Evolutionary conservation across 768 basidiomycete species (phyloP), one percentile per base, ranked within the genome.

Genomic region (Pleurotus ostreatus): DNA sequence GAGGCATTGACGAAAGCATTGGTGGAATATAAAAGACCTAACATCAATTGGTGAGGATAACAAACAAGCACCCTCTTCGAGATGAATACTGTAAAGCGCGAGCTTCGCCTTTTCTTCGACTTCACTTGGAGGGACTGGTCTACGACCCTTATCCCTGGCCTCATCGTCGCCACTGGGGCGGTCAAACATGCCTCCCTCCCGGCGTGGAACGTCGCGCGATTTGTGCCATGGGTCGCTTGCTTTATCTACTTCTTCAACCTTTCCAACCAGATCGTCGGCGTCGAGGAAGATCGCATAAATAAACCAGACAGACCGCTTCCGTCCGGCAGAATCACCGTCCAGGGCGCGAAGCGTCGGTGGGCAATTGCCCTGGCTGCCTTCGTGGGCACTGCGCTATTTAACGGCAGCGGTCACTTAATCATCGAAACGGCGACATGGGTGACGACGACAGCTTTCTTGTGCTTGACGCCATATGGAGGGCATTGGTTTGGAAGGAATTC

Each of bases 291-390:
- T 46, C 53, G 56, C 34, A 53, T 65, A 18, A 62, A 66, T 54
- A 66, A 66, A 55, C 65, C 65, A 0, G 60, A 64, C 45, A 18
- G 65, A 41, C 64, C 65, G 2, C 56, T 66, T 22, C 58, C 61
- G 2, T 63, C 62, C 3, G 65, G 62, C 9, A 56, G 55, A 39
- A 58, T 65, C 44, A 63, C 61, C 4, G 18, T 61, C 26, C 26
- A 44, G n/a, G 59, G 56, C 1, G 62, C 64, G 9, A 62, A 60
- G 54, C 15, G 8, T 15, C 59, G 63, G 3, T 62, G 61, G 58
- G 45, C 40, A 1, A n/a, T 61, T 8, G 51, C 48, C 5, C 39
- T 58, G 5, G 34, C 39, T 12, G 38, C 23, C 9, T 63, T 61
- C 49, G 20, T 61, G 12, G 46, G 38, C 4, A 41, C 52, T 9